Conservation (phyloP, 2,329 filamentous ascomycete species). For the Diaporthe humulicola region DNA sequence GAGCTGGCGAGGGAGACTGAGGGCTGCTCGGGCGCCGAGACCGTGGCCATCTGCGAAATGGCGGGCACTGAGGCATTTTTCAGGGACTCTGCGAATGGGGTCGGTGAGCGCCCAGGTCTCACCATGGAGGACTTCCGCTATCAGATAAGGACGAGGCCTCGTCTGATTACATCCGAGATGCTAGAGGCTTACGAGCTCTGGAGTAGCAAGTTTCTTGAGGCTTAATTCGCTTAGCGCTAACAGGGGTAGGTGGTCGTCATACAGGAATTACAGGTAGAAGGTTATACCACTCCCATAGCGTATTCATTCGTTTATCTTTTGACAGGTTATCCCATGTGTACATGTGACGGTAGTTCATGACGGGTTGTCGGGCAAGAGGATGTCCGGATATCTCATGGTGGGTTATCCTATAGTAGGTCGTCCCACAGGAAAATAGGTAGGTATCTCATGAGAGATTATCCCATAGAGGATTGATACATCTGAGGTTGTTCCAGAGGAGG, state of each 20-base stretch:
- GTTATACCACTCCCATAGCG: not conserved
- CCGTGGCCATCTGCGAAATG: slow-evolving; percentile 67
- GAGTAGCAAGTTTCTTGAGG: slow-evolving; percentile 52
- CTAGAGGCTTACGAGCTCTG: slow-evolving; percentile 53
- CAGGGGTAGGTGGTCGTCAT: not conserved
- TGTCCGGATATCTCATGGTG: not conserved
- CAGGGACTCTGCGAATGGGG: slow-evolving; percentile 43
- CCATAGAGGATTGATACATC: not conserved
- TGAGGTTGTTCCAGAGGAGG: not conserved
- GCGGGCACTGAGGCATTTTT: slow-evolving; percentile 60
- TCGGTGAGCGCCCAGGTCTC: slow-evolving; percentile 51
- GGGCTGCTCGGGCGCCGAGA: slow-evolving; percentile 89
- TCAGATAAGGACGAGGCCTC: slow-evolving; percentile 49
- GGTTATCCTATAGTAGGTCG: not conserved
- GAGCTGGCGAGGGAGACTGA: slow-evolving; percentile 75
- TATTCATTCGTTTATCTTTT: not conserved
- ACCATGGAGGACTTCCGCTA: slow-evolving; percentile 50
- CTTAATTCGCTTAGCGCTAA: not conserved
- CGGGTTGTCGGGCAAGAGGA: not conserved
- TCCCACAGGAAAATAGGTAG: not conserved
- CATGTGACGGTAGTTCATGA: too few species aligned
- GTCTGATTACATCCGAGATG: slow-evolving; percentile 54
- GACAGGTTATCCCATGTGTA: not conserved
- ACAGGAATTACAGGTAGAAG: not conserved
- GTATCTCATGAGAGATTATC: not conserved